Base-by-base conservation (phyloP, 1,284 basidiomycete genomes). In the Microbotryomycetes sp. region DNA sequence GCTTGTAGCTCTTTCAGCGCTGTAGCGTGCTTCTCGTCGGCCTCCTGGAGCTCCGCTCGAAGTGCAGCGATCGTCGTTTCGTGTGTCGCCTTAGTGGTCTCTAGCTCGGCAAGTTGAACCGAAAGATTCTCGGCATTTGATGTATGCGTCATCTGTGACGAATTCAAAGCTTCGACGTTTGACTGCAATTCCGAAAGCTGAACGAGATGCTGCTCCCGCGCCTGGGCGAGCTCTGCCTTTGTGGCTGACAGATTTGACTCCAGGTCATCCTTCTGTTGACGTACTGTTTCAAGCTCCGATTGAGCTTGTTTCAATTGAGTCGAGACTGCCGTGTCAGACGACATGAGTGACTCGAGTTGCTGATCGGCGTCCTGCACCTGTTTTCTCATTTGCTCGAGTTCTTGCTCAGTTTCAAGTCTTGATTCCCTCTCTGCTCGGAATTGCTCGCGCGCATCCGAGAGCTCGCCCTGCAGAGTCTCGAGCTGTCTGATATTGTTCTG, bases 31-130 rank as follows among this genome's bases (percentile, higher is more conserved):
- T 41, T 41, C 35, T 41, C 35, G 35, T 41, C 35, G 11, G 35
- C 35, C 11, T 41, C 35, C 11, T 5, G 18, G 23, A 56, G 13
- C 4, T 27, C 13, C 13, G 50, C 21, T 3, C 26, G 21, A 3
- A 56, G 46, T 5, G 13, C 3, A 16, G 45, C 45, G 9, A 64
- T n/a, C 23, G 60, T 56, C 3, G 27, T 11, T 4, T 58, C 56
- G 15, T 56, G 59, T 6, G 49, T 24, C 1, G 59, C 53, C 28
- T 53, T 47, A 18, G 31, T 23, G 1, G 55, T 52, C 29, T 62
- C 62, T 52, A 64, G 62, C 27, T 60, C 56, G 28, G 46, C 50
- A 26, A 59, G 21, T 26, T 35, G 45, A 11, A 18, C 48, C 2
- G 57, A 52, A 24, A 60, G 57, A 0, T 46, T 7, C 1, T 62